Percentiles rank a stretch among this genome's conserved stretches.
Conservation (phyloP, 371 early-diverging fungal species). For the Mortierella sp. region DNA sequence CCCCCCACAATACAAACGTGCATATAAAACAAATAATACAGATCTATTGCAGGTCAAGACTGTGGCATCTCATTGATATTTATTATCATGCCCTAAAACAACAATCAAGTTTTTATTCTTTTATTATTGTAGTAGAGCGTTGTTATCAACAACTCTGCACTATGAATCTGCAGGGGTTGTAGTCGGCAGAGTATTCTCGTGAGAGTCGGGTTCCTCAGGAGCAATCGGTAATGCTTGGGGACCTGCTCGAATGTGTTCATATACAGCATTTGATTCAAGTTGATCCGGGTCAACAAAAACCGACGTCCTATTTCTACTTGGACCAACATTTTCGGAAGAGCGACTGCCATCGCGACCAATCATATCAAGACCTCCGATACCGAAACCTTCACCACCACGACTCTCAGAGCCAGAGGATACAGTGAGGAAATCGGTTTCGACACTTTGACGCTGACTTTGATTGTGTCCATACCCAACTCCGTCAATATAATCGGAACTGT, state of each 20-base stretch:
- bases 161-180: not conserved
- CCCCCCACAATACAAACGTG: too few relatives aligned
- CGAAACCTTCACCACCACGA: not conserved
- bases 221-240: slow-evolving; percentile 27
- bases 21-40: too few relatives aligned
- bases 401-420: slow-evolving; percentile 4
- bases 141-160: not conserved
- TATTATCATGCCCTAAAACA: too few relatives aligned
- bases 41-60: too few relatives aligned
- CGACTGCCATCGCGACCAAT: not conserved
- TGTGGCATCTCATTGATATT: too few relatives aligned
- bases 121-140: too few relatives aligned
- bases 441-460: slow-evolving; percentile 11
- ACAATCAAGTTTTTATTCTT: too few relatives aligned
- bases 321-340: not conserved
- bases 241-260: slow-evolving; percentile 30
- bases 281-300: slow-evolving; percentile 22
- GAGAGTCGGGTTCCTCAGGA: not conserved
- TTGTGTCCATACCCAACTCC: not conserved
- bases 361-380: not conserved
- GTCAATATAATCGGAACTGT: slow-evolving; percentile 13
- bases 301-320: not conserved
- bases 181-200: not conserved
- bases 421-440: not conserved
- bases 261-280: slow-evolving; percentile 24